phyloP scores from a whole-genome alignment of 164 flowering plant genomes.

The Vitis vinifera region ASM3070453v1 NC_081816.1:1781501-1782000 shows the following conservation, averaged over 20 bases:
- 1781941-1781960: background rate
- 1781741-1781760: conserved; percentile 32
- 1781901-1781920: background rate
- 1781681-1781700: conserved; percentile 34
- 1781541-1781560: too few species aligned
- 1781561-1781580: too few species aligned
- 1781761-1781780: background rate
- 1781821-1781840: conserved; percentile 35
- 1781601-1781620: conserved; percentile 36
- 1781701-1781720: conserved; percentile 27
- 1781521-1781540: too few species aligned
- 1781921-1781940: background rate
- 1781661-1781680: conserved; percentile 32
- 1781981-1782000: conserved; percentile 36
- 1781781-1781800: background rate
- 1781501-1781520: too few species aligned
- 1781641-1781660: conserved; percentile 39
- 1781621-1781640: conserved; percentile 33
- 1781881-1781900: conserved; percentile 59
- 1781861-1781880: conserved; percentile 80
- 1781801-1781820: background rate
- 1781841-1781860: conserved; percentile 76
- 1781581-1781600: conserved; percentile 19
- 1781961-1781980: conserved; percentile 30
- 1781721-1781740: conserved; percentile 25